phyloP scores from a whole-genome alignment of 345 rosid species.

The Eucalyptus sp. region DNA sequence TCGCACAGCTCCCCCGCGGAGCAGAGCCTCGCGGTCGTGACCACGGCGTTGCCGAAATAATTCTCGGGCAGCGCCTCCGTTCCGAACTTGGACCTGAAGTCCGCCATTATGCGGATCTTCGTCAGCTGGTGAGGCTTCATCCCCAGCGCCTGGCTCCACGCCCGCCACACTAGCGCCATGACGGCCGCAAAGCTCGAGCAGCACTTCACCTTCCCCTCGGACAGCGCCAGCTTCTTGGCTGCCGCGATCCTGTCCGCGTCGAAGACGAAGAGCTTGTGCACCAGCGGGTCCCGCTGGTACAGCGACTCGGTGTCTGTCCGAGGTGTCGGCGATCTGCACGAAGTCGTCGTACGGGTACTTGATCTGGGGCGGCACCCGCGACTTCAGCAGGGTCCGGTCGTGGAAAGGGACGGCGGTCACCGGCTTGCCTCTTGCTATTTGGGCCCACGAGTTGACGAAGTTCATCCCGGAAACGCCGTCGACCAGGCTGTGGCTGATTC shows the following conservation, averaged over 20 bases:
- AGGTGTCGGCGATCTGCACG: slow-evolving; percentile 5
- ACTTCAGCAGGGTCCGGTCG: slow-evolving; percentile 10
- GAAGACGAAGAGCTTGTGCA: not conserved
- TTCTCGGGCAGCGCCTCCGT: not conserved
- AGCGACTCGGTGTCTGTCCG: not conserved
- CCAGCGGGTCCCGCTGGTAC: not conserved
- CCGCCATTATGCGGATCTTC: not conserved
- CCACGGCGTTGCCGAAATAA: not conserved
- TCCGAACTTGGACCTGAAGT: not conserved
- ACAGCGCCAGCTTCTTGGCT: not conserved
- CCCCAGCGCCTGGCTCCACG: not conserved
- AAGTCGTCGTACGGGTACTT: slow-evolving; percentile 7
- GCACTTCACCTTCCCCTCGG: not conserved
- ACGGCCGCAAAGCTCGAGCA: not conserved
- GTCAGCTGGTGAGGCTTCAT: not conserved
- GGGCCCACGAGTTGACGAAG: slow-evolving; percentile 19
- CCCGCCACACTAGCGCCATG: not conserved
- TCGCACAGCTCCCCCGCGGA: not conserved
- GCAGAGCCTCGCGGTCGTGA: not conserved
- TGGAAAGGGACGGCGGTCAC: slow-evolving; percentile 7
- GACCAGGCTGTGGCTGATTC: slow-evolving; percentile 13
- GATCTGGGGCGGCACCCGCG: slow-evolving; percentile 6
- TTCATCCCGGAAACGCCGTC: slow-evolving; percentile 21
- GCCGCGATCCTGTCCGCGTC: not conserved
- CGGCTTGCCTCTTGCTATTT: slow-evolving; percentile 9